Evolutionary conservation across 1,284 basidiomycete genomes (phyloP).

Genomic region (Bjerkandera adusta): DNA sequence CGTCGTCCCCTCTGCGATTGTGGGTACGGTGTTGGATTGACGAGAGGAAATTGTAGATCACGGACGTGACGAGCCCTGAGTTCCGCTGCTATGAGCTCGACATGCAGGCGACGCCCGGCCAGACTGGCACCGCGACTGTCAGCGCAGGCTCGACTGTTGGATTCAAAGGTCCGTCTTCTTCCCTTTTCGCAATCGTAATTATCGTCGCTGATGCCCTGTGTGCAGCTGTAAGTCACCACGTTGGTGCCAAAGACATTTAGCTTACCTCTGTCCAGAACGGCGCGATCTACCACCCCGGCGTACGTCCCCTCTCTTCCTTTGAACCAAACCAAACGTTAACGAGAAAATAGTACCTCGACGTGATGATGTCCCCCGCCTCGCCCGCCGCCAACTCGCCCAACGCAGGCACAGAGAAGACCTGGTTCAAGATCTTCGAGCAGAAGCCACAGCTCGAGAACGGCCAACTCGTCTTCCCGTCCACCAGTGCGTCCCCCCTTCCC

Average conservation of each 20-base stretch:
- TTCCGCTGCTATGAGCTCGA: conserved; percentile 47
- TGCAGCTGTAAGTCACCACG: conserved; percentile 22
- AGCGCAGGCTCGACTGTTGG: conserved; percentile 29
- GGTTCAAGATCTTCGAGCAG: conserved; percentile 50
- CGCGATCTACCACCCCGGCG: conserved; percentile 37
- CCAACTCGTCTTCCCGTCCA: conserved; percentile 34
- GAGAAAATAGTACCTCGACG: conserved; percentile 33
- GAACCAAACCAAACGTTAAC: neutral
- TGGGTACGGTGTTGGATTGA: neutral
- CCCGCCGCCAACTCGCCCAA: conserved; percentile 39
- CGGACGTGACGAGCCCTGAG: conserved; percentile 39
- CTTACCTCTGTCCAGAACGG: conserved; percentile 18
- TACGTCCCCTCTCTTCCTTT: conserved; percentile 19
- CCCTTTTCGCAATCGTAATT: conserved; percentile 22
- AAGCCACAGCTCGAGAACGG: conserved; percentile 33
- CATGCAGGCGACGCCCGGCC: conserved; percentile 30
- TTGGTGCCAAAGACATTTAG: neutral
- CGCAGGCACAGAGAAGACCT: conserved; percentile 42
- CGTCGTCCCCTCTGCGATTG: conserved; percentile 6
- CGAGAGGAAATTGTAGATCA: conserved; percentile 29
- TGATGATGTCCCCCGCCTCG: conserved; percentile 43
- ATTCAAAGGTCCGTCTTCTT: conserved; percentile 22
- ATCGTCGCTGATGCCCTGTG: neutral
- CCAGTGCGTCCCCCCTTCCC: conserved; percentile 33
- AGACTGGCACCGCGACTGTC: conserved; percentile 39